Evolutionary conservation across 345 rosid genomes (phyloP).

Genomic region (Eucalyptus sideroxylon): DNA sequence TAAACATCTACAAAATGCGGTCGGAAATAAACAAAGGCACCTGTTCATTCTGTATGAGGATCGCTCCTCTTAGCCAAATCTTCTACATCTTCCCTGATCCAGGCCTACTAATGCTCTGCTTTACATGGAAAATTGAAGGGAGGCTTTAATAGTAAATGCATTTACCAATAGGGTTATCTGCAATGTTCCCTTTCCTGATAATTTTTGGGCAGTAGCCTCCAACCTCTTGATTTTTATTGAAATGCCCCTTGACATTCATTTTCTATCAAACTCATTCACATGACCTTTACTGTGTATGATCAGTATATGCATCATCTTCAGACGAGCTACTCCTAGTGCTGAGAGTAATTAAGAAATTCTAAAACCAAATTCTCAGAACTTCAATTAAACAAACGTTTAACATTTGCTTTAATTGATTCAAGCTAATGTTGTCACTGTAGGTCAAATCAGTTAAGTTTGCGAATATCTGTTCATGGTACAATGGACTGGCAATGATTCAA

Average conservation of each 20-base stretch:
- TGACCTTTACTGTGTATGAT: neutral
- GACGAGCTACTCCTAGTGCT: neutral
- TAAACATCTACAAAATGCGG: neutral
- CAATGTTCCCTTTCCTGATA: neutral
- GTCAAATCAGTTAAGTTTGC: neutral
- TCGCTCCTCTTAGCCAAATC: neutral
- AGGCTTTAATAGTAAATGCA: neutral
- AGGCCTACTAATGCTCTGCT: neutral
- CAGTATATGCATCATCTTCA: neutral
- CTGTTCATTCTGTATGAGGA: neutral
- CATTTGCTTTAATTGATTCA: neutral
- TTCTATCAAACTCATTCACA: neutral
- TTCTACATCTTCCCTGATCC: neutral
- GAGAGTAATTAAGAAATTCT: neutral
- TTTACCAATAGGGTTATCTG: neutral
- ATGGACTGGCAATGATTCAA: neutral
- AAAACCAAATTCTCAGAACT: neutral
- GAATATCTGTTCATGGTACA: neutral
- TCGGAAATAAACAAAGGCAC: neutral
- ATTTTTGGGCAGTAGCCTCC: neutral
- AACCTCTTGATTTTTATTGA: neutral
- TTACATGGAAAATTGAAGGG: neutral
- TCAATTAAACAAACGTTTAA: neutral
- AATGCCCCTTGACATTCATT: neutral
- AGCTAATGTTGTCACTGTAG: neutral